These are phyloP conservation scores for Fraxinus paxiana DNA, from an alignment of 305 asterid species.

Conservation along the genomic window DNA sequence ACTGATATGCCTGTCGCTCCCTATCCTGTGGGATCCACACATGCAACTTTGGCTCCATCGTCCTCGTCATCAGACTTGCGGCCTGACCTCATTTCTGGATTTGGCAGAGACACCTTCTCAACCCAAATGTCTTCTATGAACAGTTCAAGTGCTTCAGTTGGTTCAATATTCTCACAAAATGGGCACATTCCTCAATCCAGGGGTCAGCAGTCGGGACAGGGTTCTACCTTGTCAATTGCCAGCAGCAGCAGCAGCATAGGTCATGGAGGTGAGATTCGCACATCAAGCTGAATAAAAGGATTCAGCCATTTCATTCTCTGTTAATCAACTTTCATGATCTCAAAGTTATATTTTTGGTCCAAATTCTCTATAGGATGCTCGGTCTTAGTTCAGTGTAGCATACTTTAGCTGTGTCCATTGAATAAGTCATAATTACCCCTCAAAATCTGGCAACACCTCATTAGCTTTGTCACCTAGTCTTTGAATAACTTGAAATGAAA, in stretches of 20 bases:
- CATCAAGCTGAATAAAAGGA: slow-evolving; percentile 30
- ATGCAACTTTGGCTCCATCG: slow-evolving; percentile 70
- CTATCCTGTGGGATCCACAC: slow-evolving; percentile 67
- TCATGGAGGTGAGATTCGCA: slow-evolving; percentile 40
- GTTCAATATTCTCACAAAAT: slow-evolving; percentile 40
- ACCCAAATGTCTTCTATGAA: slow-evolving; percentile 58
- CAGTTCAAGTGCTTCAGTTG: slow-evolving; percentile 44
- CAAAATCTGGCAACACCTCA: slow-evolving; percentile 29
- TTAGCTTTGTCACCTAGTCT: slow-evolving; percentile 36
- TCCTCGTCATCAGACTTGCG: slow-evolving; percentile 70
- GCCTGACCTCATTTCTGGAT: slow-evolving; percentile 54
- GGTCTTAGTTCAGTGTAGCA: slow-evolving; percentile 36
- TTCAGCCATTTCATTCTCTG: slow-evolving; percentile 24
- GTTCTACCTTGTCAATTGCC: slow-evolving; percentile 46
- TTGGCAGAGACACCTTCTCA: slow-evolving; percentile 50
- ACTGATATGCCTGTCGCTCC: slow-evolving; percentile 87
- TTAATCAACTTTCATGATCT: slow-evolving; percentile 23
- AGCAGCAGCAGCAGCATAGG: slow-evolving; percentile 32
- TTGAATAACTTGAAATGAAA: slow-evolving; percentile 31
- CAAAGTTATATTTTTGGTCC: slow-evolving; percentile 30
- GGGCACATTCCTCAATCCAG: slow-evolving; percentile 47
- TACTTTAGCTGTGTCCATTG: slow-evolving; percentile 28
- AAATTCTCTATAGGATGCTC: slow-evolving; percentile 29
- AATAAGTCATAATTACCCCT: slow-evolving; percentile 40
- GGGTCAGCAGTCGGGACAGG: slow-evolving; percentile 45